These are phyloP conservation scores for Fusarium longipes DNA, from an alignment of 2,329 filamentous ascomycete genomes.

Conservation along the genomic window DNA sequence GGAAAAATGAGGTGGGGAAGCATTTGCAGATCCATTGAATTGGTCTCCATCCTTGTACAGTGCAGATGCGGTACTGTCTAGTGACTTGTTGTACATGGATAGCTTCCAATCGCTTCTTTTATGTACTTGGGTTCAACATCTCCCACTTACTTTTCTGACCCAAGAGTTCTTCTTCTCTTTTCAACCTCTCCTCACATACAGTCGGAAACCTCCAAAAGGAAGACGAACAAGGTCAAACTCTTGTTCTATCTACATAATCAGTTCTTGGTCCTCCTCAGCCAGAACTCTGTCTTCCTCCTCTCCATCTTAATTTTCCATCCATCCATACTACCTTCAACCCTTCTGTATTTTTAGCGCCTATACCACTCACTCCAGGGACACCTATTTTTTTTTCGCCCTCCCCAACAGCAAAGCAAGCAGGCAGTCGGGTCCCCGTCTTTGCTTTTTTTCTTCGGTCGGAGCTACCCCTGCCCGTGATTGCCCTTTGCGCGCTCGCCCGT, in stretches of 20 bases:
- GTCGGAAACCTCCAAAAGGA: conserved; percentile 9
- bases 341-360: conserved; percentile 48
- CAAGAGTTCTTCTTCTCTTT: conserved; percentile 10
- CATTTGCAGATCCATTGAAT: conserved; percentile 36
- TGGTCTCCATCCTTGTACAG: conserved; percentile 29
- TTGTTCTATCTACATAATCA: conserved; percentile 35
- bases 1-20: conserved; percentile 33
- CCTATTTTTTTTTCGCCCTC: conserved; percentile 26
- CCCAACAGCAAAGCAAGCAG: conserved; percentile 39
- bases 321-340: conserved; percentile 35
- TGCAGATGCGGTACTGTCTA: background rate
- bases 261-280: conserved; percentile 27
- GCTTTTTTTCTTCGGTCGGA: conserved; percentile 41
- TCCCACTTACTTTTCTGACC: conserved; percentile 36
- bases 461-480: conserved; percentile 43
- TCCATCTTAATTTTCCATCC: conserved; percentile 21
- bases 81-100: background rate
- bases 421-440: conserved; percentile 10
- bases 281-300: conserved; percentile 24
- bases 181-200: conserved; percentile 4
- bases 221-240: conserved; percentile 23
- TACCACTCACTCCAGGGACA: conserved; percentile 37
- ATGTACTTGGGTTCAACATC: conserved; percentile 38
- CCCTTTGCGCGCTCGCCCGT: conserved; percentile 23
- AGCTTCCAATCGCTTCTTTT: conserved; percentile 32